Evolutionary conservation across 2,329 filamentous ascomycete genomes (phyloP).

Genomic region (Aspergillus awamori): DNA sequence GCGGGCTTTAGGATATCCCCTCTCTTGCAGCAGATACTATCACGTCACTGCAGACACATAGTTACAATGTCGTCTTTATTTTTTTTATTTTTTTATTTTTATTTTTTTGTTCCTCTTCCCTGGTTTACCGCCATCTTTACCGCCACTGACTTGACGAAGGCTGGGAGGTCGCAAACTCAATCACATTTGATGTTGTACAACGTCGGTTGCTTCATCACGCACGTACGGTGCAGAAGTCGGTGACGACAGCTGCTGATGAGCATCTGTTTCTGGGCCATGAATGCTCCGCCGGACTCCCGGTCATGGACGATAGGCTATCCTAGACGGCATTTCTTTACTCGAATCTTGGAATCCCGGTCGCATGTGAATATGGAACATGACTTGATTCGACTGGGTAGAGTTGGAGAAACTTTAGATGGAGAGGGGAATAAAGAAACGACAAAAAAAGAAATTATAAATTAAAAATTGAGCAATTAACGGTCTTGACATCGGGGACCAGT

Average conservation of each 20-base stretch:
- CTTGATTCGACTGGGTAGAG: not conserved
- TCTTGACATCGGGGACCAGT: not conserved
- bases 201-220: conserved; percentile 4
- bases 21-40: not conserved
- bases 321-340: not conserved
- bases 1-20: not conserved
- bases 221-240: not conserved
- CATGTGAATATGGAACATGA: not conserved
- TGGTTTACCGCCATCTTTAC: not conserved
- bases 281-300: not conserved
- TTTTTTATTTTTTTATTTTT: no score
- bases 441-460: not conserved
- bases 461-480: not conserved
- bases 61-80: not conserved
- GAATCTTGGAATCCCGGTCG: not conserved
- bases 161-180: not conserved
- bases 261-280: not conserved
- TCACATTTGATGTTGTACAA: not conserved
- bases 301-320: not conserved
- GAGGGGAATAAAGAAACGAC: not conserved
- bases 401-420: not conserved
- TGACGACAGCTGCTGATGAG: not conserved
- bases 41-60: not conserved
- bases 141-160: not conserved
- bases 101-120: not conserved